A percentile compares a stretch with the other conserved stretches of the same genome.
phyloP scores from a whole-genome alignment of 768 basidiomycete species.

The Tulasnella sp. region DNA sequence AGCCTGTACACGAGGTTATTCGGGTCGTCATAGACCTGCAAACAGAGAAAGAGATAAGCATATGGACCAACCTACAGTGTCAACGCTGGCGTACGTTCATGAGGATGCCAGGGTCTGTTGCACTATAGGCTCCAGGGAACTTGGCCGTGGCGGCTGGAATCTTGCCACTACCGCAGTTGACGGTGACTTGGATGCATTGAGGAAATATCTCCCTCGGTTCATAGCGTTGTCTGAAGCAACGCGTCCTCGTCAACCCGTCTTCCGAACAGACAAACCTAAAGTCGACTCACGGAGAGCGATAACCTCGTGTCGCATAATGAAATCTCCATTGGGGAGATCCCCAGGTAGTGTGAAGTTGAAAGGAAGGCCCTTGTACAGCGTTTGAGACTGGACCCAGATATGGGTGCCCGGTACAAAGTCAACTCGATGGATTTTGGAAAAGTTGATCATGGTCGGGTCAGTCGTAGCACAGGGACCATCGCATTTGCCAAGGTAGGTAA shows the following conservation, averaged over 20 bases:
- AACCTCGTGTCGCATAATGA: slow-evolving; percentile 63
- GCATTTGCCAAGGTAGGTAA: slow-evolving; percentile 72
- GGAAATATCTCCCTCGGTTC: slow-evolving; percentile 68
- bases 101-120: slow-evolving; percentile 67
- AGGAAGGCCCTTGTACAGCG: slow-evolving; percentile 19
- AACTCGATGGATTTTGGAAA: slow-evolving; percentile 67
- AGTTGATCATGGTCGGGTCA: slow-evolving; percentile 55
- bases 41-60: not conserved
- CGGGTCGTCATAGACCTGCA: slow-evolving; percentile 7
- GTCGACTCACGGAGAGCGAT: slow-evolving; percentile 6
- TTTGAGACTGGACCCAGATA: slow-evolving; percentile 52
- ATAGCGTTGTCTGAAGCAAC: slow-evolving; percentile 43
- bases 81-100: slow-evolving; percentile 35
- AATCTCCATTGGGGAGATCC: slow-evolving; percentile 63
- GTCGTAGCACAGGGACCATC: slow-evolving; percentile 56
- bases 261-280: not conserved
- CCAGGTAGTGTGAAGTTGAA: slow-evolving; percentile 37
- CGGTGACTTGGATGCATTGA: slow-evolving; percentile 53
- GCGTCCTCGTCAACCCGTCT: not conserved
- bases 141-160: slow-evolving; percentile 52
- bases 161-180: slow-evolving; percentile 35
- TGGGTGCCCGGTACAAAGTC: slow-evolving; percentile 18
- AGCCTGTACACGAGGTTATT: slow-evolving; percentile 3
- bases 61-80: not conserved
- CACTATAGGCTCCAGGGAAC: slow-evolving; percentile 70